These are phyloP conservation scores for Naganishia kalamii DNA, from an alignment of 768 basidiomycete species.

Conservation along the genomic window DNA sequence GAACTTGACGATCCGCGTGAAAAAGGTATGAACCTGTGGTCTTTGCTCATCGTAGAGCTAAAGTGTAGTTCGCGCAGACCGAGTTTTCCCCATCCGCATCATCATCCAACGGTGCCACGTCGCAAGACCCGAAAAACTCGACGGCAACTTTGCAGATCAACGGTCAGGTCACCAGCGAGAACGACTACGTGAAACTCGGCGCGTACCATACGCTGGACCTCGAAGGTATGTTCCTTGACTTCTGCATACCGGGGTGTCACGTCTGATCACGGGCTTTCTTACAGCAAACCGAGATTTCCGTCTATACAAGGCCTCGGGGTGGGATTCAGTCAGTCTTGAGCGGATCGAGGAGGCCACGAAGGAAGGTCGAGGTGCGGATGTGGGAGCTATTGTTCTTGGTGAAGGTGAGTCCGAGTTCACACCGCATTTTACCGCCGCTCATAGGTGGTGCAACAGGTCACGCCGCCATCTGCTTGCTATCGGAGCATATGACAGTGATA, in stretches of 20 bases:
- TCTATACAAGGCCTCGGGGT: constrained; percentile 75
- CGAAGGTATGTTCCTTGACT: constrained; percentile 51
- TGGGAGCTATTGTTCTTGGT: constrained; percentile 90
- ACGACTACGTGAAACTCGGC: constrained; percentile 80
- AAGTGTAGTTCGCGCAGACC: not conserved
- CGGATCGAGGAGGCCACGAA: constrained; percentile 80
- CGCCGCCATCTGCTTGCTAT: constrained; percentile 87
- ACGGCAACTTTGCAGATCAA: constrained; percentile 65
- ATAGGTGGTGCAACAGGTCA: constrained; percentile 52
- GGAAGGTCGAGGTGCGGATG: constrained; percentile 91
- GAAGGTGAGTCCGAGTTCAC: constrained; percentile 55
- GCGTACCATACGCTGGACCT: constrained; percentile 92
- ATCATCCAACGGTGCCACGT: constrained; percentile 29
- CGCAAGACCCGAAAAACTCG: constrained; percentile 39
- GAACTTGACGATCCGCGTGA: constrained; percentile 75
- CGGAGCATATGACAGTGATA: constrained; percentile 93
- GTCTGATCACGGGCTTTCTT: not conserved
- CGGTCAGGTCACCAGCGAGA: constrained; percentile 79
- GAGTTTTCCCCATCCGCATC: constrained; percentile 19
- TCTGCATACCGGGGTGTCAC: not conserved
- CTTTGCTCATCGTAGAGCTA: not conserved
- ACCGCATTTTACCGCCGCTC: not conserved
- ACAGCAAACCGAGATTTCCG: constrained; percentile 77
- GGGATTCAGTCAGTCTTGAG: constrained; percentile 82
- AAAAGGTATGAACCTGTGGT: constrained; percentile 50